Evolutionary conservation across 2,329 filamentous ascomycete genomes (phyloP).

Genomic region (Diaporthe sp.): DNA sequence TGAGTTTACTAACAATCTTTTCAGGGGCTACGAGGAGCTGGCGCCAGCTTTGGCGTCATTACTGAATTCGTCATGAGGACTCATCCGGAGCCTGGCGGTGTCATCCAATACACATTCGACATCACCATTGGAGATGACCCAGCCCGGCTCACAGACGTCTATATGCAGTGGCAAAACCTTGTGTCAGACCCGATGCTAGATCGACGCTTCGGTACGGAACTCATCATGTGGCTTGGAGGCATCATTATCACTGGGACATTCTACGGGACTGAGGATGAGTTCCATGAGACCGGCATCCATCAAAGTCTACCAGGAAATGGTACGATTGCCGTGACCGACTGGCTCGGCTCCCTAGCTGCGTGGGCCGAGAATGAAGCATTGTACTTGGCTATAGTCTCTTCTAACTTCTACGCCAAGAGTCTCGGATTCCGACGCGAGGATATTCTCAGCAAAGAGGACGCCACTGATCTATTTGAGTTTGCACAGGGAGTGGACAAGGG

Average conservation of each 20-base stretch:
- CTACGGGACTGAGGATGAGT: conserved; percentile 69
- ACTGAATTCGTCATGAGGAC: conserved; percentile 68
- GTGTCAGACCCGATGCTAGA: conserved; percentile 65
- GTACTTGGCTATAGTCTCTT: conserved; percentile 57
- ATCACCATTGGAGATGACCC: conserved; percentile 59
- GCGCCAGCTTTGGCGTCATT: conserved; percentile 65
- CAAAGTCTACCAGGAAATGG: conserved; percentile 55
- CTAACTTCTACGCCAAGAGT: conserved; percentile 67
- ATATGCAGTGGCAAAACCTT: conserved; percentile 68
- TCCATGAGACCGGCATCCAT: conserved; percentile 59
- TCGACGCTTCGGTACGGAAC: conserved; percentile 66
- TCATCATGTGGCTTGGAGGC: conserved; percentile 64
- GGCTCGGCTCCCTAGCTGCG: conserved; percentile 68
- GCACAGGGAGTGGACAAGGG: conserved; percentile 60
- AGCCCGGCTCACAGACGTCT: conserved; percentile 58
- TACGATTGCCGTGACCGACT: conserved; percentile 67
- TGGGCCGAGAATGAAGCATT: conserved; percentile 61
- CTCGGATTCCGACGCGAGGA: conserved; percentile 63
- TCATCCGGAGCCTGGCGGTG: conserved; percentile 62
- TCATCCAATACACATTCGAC: conserved; percentile 69
- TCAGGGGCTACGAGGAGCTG: conserved; percentile 65
- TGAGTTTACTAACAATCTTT: background rate
- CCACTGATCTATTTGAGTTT: conserved; percentile 64
- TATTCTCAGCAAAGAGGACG: conserved; percentile 54
- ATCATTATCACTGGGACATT: conserved; percentile 69